Percentiles rank a stretch among this genome's conserved stretches.
phyloP scores from a whole-genome alignment of 2,329 filamentous ascomycete species.

The Alternaria ethzedia region DNA sequence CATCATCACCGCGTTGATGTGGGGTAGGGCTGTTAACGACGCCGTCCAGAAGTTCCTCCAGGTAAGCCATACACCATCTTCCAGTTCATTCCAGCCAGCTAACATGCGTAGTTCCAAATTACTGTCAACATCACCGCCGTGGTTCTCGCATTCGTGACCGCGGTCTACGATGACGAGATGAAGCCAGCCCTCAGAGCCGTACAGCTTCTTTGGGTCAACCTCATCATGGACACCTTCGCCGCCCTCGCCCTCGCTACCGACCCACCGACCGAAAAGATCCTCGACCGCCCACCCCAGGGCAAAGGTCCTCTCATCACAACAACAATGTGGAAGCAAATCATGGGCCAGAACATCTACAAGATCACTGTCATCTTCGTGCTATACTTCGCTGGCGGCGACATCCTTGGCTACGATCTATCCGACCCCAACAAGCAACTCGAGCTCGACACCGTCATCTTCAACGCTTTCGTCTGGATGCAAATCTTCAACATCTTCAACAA shows the following conservation, averaged over 20 bases:
- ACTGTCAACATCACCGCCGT: slow-evolving; percentile 98
- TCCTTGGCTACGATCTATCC: slow-evolving; percentile 60
- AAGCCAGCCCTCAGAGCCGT: slow-evolving; percentile 94
- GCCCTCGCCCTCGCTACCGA: slow-evolving; percentile 97
- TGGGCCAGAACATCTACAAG: slow-evolving; percentile 67
- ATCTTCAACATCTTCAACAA: slow-evolving; percentile 75
- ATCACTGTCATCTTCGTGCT: slow-evolving; percentile 64
- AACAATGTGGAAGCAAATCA: slow-evolving; percentile 70
- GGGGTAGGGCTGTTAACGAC: slow-evolving; percentile 96
- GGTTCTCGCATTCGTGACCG: slow-evolving; percentile 95
- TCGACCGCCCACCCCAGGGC: slow-evolving; percentile 86
- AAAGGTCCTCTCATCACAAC: slow-evolving; percentile 76
- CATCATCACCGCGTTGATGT: slow-evolving; percentile 91
- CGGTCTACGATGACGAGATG: slow-evolving; percentile 82
- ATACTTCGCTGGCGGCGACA: slow-evolving; percentile 65
- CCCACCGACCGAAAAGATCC: slow-evolving; percentile 91
- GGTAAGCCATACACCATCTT: slow-evolving; percentile 43
- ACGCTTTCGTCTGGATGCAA: slow-evolving; percentile 75
- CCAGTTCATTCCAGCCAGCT: background rate
- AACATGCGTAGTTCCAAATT: slow-evolving; percentile 72
- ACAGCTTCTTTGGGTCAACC: slow-evolving; percentile 95
- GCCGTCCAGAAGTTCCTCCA: slow-evolving; percentile 98
- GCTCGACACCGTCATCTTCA: slow-evolving; percentile 69
- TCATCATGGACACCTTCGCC: slow-evolving; percentile 94
- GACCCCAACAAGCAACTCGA: slow-evolving; percentile 50